Percentiles rank a stretch among this genome's conserved stretches.
Evolutionary conservation across 768 basidiomycete species (phyloP).

Genomic region (Tubosaeta brunneosetosa): DNA sequence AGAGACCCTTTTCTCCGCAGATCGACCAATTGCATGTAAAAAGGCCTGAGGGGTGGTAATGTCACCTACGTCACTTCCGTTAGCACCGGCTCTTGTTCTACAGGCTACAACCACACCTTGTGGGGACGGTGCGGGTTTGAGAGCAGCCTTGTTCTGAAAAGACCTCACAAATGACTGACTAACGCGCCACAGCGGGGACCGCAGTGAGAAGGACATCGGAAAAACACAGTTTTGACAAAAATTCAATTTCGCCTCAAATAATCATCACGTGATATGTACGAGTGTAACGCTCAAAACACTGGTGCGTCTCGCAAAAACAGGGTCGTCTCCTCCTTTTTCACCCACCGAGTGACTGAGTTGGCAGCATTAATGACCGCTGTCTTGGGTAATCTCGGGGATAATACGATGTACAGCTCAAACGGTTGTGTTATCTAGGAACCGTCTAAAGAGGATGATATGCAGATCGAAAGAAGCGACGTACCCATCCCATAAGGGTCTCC

Average conservation of each 20-base stretch:
- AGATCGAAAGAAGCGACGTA: constrained; percentile 35
- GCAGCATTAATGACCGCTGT: constrained; percentile 84
- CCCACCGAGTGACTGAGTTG: constrained; percentile 86
- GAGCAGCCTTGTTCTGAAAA: constrained; percentile 28
- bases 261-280: constrained; percentile 17
- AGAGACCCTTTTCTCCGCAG: constrained; percentile 57
- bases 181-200: constrained; percentile 16
- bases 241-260: not conserved
- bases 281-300: constrained; percentile 54
- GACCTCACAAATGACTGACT: constrained; percentile 22
- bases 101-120: constrained; percentile 14
- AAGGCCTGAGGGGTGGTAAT: constrained; percentile 59
- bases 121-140: constrained; percentile 20
- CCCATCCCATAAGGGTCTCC: constrained; percentile 94
- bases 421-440: constrained; percentile 76
- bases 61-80: constrained; percentile 33
- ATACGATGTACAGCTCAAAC: constrained; percentile 84
- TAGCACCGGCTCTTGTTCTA: not conserved
- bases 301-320: constrained; percentile 88
- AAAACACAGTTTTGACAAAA: not conserved
- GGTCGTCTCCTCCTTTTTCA: constrained; percentile 78
- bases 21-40: constrained; percentile 69
- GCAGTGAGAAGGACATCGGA: constrained; percentile 23
- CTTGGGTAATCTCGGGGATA: constrained; percentile 84
- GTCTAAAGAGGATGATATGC: not conserved